A percentile compares a stretch with the other conserved stretches of the same genome.
phyloP scores from a whole-genome alignment of 495 filamentous ascomycete genomes.

The Aspergillus ostianus region DNA sequence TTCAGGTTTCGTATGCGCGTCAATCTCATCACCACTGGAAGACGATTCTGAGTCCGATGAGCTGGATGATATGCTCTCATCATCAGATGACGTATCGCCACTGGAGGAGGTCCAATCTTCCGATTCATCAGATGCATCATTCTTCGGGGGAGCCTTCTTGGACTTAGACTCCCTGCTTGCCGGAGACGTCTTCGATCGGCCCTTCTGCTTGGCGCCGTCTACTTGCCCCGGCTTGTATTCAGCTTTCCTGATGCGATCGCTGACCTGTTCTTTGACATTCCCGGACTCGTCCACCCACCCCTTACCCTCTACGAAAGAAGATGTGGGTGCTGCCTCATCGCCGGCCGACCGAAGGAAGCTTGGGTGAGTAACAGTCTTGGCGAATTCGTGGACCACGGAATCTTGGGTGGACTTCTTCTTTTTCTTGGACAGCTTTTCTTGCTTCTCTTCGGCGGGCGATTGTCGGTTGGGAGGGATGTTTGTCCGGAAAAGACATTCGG shows the following conservation, averaged over 20 bases:
- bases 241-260: slow-evolving; percentile 34
- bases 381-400: slow-evolving; percentile 75
- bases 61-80: slow-evolving; percentile 21
- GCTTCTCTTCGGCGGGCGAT: slow-evolving; percentile 36
- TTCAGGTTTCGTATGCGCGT: slow-evolving; percentile 11
- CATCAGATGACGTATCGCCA: slow-evolving; percentile 34
- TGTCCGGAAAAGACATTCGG: slow-evolving; percentile 82
- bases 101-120: slow-evolving; percentile 50
- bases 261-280: slow-evolving; percentile 62
- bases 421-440: slow-evolving; percentile 44
- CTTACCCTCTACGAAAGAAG: slow-evolving; percentile 60
- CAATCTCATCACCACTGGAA: slow-evolving; percentile 15
- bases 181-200: slow-evolving; percentile 14
- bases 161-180: slow-evolving; percentile 8
- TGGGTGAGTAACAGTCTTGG: slow-evolving; percentile 72
- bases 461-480: slow-evolving; percentile 63
- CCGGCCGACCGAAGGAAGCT: slow-evolving; percentile 62
- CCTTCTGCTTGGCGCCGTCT: slow-evolving; percentile 38
- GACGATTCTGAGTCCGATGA: slow-evolving; percentile 29
- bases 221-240: slow-evolving; percentile 37
- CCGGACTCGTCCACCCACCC: slow-evolving; percentile 87
- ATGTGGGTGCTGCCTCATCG: slow-evolving; percentile 32
- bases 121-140: slow-evolving; percentile 27
- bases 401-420: slow-evolving; percentile 55
- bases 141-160: slow-evolving; percentile 12